A percentile compares a stretch with the other conserved stretches of the same genome.
Conservation (phyloP, 371 early-diverging fungal genomes). For the Rhizopus arrhizus region DNA sequence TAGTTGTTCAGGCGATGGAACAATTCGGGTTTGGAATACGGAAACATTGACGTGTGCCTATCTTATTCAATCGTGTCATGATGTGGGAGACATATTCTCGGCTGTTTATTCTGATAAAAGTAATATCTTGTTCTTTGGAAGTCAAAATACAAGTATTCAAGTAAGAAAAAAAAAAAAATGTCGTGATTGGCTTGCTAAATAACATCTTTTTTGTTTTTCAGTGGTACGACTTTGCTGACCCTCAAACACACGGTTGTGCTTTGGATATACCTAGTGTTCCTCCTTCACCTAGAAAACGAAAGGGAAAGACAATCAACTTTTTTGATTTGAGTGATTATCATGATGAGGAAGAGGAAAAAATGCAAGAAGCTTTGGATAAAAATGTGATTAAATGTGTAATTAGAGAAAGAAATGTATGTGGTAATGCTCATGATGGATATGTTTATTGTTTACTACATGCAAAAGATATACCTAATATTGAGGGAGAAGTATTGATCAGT, state of each 20-base stretch:
- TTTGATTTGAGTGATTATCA: slow-evolving; percentile 23
- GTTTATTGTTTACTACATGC: slow-evolving; percentile 69
- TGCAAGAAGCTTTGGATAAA: slow-evolving; percentile 33
- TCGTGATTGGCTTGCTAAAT: background rate
- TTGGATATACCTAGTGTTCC: slow-evolving; percentile 41
- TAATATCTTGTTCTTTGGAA: slow-evolving; percentile 70
- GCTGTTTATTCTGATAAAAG: slow-evolving; percentile 58
- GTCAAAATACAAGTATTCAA: slow-evolving; percentile 83
- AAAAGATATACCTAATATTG: slow-evolving; percentile 53
- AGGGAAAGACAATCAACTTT: slow-evolving; percentile 34
- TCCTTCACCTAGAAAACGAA: slow-evolving; percentile 36
- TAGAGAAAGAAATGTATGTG: slow-evolving; percentile 55
- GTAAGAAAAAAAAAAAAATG: slow-evolving; percentile 26
- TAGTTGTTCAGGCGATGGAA: slow-evolving; percentile 65
- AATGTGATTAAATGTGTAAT: slow-evolving; percentile 58
- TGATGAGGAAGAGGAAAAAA: slow-evolving; percentile 18
- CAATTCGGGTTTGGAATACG: slow-evolving; percentile 65
- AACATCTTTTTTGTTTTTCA: slow-evolving; percentile 13
- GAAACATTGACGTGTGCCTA: slow-evolving; percentile 59
- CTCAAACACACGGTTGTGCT: slow-evolving; percentile 46
- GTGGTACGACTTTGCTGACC: slow-evolving; percentile 65
- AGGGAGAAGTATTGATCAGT: slow-evolving; percentile 65
- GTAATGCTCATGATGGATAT: slow-evolving; percentile 77
- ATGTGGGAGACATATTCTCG: slow-evolving; percentile 77
- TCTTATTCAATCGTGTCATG: slow-evolving; percentile 68